Conservation (phyloP, 1,139 yeast genomes). For the Pichia kudriavzevii region DNA sequence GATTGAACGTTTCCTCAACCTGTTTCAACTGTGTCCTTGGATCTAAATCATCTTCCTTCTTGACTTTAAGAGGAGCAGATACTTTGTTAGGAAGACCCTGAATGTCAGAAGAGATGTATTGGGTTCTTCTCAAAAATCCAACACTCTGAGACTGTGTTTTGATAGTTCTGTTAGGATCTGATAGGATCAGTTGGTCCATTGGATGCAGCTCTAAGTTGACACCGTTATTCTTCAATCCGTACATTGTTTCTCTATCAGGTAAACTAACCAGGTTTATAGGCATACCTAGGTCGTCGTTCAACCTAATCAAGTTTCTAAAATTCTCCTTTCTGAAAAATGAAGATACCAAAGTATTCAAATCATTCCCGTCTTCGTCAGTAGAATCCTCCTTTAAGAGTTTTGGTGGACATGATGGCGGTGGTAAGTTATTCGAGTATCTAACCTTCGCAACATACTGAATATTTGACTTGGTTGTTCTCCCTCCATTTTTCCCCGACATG, state of each 20-base stretch:
- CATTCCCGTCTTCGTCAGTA: conserved; percentile 25
- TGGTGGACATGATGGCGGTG: conserved; percentile 93
- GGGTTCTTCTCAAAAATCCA: conserved; percentile 87
- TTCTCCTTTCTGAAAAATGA: conserved; percentile 73
- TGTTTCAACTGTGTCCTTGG: conserved; percentile 57
- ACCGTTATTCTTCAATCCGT: conserved; percentile 19
- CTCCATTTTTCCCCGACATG: conserved; percentile 1
- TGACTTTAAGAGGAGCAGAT: conserved; percentile 13
- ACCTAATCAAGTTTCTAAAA: conserved; percentile 54
- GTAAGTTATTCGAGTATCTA: conserved; percentile 78
- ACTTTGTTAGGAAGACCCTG: conserved; percentile 1
- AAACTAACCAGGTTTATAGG: conserved; percentile 64
- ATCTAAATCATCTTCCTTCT: conserved; percentile 36
- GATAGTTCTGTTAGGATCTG: conserved; percentile 55
- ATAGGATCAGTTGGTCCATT: conserved; percentile 64
- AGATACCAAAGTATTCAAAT: conserved; percentile 46
- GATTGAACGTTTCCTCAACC: conserved; percentile 75
- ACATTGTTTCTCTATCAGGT: conserved; percentile 53
- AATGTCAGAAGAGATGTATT: conserved; percentile 55
- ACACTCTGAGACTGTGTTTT: conserved; percentile 50
- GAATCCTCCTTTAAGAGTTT: conserved; percentile 57
- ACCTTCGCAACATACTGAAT: conserved; percentile 55
- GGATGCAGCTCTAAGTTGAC: conserved; percentile 48
- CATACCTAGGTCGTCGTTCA: conserved; percentile 76
- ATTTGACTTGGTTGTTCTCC: conserved; percentile 8